Percentiles rank a stretch among this genome's conserved stretches.
phyloP scores from a whole-genome alignment of 805 yeast genomes.

The Metahyphopichia silvanorum region DNA sequence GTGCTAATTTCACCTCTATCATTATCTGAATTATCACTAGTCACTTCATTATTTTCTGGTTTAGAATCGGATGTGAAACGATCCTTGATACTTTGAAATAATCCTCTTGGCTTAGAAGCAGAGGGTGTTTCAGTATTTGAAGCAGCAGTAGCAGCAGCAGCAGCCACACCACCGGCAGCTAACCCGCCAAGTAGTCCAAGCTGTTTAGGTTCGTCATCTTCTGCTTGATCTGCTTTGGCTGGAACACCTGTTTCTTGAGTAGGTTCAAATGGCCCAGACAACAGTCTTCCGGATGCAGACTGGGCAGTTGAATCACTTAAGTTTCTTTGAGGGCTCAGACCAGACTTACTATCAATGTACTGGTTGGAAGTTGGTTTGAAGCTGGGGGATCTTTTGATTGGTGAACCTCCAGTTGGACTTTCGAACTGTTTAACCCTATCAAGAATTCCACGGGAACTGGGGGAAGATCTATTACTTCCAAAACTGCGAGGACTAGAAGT shows the following conservation, averaged over 20 bases:
- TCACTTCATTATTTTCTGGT: constrained; percentile 3
- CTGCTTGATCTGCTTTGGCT: constrained; percentile 1
- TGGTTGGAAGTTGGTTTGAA: not conserved
- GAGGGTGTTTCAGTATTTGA: constrained; percentile 3
- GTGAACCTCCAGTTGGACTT: constrained; percentile 18
- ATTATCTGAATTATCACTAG: constrained; percentile 6
- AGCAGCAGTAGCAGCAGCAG: constrained; percentile 8
- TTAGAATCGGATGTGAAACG: constrained; percentile 17
- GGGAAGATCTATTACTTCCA: constrained; percentile 3
- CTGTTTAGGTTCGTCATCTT: constrained; percentile 2
- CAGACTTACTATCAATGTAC: not conserved
- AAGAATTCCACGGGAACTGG: constrained; percentile 14
- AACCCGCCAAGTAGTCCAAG: constrained; percentile 4
- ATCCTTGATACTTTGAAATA: constrained; percentile 34
- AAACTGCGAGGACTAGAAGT: constrained; percentile 17
- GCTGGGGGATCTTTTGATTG: too few species aligned
- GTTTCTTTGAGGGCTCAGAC: not conserved
- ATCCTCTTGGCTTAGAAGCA: constrained; percentile 20
- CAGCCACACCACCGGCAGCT: constrained; percentile 7
- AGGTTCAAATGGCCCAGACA: constrained; percentile 14
- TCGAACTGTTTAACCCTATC: constrained; percentile 39
- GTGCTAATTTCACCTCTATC: constrained; percentile 13
- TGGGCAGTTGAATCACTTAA: too few species aligned
- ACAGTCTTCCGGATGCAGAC: constrained; percentile 2
- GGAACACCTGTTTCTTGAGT: constrained; percentile 1